phyloP scores from a whole-genome alignment of 306 rosid species.

The Gastrolobium bilobum region DNA sequence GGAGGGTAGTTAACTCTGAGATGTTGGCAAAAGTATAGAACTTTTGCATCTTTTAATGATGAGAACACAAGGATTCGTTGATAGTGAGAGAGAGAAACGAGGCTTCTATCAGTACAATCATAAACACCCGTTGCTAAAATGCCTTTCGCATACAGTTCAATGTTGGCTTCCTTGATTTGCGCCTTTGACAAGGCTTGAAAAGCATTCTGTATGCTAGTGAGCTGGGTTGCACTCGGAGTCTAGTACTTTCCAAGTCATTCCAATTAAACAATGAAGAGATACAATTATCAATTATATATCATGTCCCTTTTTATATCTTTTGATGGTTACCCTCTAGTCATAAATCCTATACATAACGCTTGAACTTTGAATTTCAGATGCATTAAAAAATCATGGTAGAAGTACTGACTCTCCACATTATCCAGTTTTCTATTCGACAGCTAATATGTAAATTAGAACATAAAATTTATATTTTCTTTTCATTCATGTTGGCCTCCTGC shows the following conservation, averaged over 20 bases:
- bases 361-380: constrained; percentile 8
- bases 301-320: not conserved
- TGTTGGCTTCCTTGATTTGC: constrained; percentile 64
- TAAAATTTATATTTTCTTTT: no score
- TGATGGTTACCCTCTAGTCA: not conserved
- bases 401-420: not conserved
- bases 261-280: constrained; percentile 11
- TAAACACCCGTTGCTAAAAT: constrained; percentile 44
- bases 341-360: not conserved
- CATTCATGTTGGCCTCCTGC: no score
- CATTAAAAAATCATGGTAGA: not conserved
- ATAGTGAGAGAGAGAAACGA: constrained; percentile 37
- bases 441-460: not conserved
- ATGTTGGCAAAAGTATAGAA: constrained; percentile 42
- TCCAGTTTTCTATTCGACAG: not conserved
- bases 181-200: constrained; percentile 58
- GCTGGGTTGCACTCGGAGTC: constrained; percentile 59
- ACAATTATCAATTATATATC: not conserved
- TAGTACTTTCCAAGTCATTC: constrained; percentile 49
- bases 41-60: constrained; percentile 50
- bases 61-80: constrained; percentile 43
- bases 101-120: constrained; percentile 52
- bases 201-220: constrained; percentile 44
- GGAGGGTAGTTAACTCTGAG: constrained; percentile 10
- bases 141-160: constrained; percentile 29